Evolutionary conservation across 2,329 filamentous ascomycete species (phyloP), one percentile per base, ranked within the genome.

Genomic region (Pseudogymnoascus sp.): DNA sequence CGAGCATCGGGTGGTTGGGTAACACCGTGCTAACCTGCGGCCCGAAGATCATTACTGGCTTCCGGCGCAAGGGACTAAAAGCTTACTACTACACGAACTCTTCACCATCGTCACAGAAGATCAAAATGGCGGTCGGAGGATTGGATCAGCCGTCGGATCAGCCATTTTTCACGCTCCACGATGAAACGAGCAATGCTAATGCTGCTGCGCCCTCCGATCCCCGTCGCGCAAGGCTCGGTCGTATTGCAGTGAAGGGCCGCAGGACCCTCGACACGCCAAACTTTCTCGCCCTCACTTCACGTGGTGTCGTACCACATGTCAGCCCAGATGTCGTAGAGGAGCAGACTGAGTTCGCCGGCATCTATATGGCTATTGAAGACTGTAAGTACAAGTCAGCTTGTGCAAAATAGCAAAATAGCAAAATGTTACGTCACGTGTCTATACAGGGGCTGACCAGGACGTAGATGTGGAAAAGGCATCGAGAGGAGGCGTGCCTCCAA

Each of bases 311-410:
- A 36, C 91, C 94, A 59, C 94, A 99, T 75, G 76, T 99, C 65
- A 89, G 92, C 2, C 92, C 91, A 38, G 94, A 99, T 77, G 88
- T 88, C 64, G 78, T 94, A 66, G 73, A 75, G 39, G 86, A 84
- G 61, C 79, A 88, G 68, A 85, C 86, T 1, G 72, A 81, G 4
- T 78, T 95, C 62, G 77, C 78, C 28, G 89, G 88, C 25, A 80
- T 90, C 2, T 96, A 96, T 71, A 78, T 94, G 69, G 90, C 88
- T 0, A 77, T 97, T 28, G 94, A 99, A 78, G 94, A 99, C 74
- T 97, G 94, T 97, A 80, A 75, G 89, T 75, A 12, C n/a, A 33
- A 6, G 37, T 35, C 30, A 20, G 1, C 28, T 28, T 4, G 5
- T 8, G n/a, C n/a, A n/a, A n/a, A n/a, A n/a, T n/a, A n/a, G 9